phyloP scores from a whole-genome alignment of 768 basidiomycete species.

The Suillus sp. region DNA sequence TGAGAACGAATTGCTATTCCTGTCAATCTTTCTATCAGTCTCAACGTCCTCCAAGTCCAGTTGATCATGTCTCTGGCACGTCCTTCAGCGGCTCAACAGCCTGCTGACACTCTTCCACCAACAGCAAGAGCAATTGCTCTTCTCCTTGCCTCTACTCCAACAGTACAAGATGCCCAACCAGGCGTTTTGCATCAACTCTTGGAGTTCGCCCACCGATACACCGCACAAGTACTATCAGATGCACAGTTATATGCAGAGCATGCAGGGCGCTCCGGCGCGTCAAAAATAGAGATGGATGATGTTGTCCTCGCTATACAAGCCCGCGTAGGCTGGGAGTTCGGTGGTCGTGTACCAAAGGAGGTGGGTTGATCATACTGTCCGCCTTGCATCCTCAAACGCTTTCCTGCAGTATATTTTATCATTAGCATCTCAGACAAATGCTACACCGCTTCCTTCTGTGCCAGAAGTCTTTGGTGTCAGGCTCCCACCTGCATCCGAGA shows the following conservation, averaged over 20 bases:
- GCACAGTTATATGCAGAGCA: conserved; percentile 88
- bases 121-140: conserved; percentile 84
- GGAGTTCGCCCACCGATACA: conserved; percentile 85
- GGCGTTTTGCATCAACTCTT: conserved; percentile 85
- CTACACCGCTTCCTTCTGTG: conserved; percentile 77
- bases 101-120: conserved; percentile 73
- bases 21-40: background rate
- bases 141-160: conserved; percentile 78
- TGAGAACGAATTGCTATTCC: background rate
- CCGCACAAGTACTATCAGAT: conserved; percentile 80
- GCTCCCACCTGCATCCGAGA: conserved; percentile 67
- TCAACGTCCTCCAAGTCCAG: background rate
- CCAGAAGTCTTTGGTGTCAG: conserved; percentile 88
- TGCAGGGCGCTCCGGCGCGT: conserved; percentile 62
- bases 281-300: conserved; percentile 83
- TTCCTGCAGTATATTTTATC: conserved; percentile 67
- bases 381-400: conserved; percentile 1
- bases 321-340: conserved; percentile 91
- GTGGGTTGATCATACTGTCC: conserved; percentile 41
- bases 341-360: conserved; percentile 87
- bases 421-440: conserved; percentile 81
- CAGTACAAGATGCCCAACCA: conserved; percentile 85
- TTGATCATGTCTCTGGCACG: conserved; percentile 40
- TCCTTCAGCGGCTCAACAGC: conserved; percentile 30
- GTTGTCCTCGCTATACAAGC: conserved; percentile 81